Percentiles rank a stretch among this genome's conserved stretches.
phyloP scores from a whole-genome alignment of 495 filamentous ascomycete genomes.

The Annulohypoxylon moriforme region DNA sequence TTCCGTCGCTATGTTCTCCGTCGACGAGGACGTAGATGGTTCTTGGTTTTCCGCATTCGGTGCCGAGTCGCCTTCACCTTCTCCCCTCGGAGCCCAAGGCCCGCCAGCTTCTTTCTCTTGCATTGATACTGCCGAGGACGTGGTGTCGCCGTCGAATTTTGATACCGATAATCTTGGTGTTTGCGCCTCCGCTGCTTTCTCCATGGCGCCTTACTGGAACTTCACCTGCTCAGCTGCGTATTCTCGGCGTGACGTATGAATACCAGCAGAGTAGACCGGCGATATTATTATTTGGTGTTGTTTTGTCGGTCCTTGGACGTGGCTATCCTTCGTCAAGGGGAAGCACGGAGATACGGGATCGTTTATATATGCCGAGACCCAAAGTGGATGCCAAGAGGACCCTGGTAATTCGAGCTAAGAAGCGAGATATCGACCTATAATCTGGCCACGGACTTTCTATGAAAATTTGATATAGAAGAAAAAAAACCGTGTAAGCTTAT shows the following conservation, averaged over 20 bases:
- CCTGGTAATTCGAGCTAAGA: slow-evolving; percentile 11
- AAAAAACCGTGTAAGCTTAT: neutral
- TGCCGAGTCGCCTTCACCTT: neutral
- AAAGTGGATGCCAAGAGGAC: slow-evolving; percentile 4
- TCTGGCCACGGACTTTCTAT: neutral
- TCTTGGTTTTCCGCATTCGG: slow-evolving; percentile 11
- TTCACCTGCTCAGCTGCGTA: neutral
- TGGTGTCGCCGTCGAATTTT: slow-evolving; percentile 12
- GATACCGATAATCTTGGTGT: neutral
- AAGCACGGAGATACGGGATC: neutral
- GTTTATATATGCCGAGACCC: neutral
- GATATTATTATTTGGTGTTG: neutral
- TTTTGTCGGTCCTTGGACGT: slow-evolving; percentile 2
- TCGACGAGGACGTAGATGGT: neutral
- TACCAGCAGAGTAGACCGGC: neutral
- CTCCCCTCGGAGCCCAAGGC: neutral
- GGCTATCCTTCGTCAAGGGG: neutral
- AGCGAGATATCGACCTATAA: neutral
- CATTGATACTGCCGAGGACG: slow-evolving; percentile 11
- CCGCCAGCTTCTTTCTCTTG: slow-evolving; percentile 21
- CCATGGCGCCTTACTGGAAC: slow-evolving; percentile 3
- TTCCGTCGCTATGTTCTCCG: slow-evolving; percentile 15
- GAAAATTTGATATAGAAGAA: neutral
- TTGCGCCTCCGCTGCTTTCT: slow-evolving; percentile 14
- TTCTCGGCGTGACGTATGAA: neutral